Conservation (phyloP, 495 filamentous ascomycete genomes). For the Chaetomium fimeti region DNA sequence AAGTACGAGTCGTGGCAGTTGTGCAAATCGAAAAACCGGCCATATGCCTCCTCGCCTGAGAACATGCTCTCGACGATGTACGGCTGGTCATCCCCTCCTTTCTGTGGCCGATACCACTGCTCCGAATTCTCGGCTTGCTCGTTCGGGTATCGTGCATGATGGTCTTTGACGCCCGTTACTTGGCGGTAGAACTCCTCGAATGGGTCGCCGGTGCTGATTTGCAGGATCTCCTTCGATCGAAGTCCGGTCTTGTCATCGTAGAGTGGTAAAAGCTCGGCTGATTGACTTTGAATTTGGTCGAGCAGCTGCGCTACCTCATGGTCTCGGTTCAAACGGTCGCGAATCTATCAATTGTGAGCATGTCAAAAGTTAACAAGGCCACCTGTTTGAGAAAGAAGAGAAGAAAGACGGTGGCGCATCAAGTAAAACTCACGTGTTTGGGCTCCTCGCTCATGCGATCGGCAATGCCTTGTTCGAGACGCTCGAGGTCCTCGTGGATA, state of each 20-base stretch:
- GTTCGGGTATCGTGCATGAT: constrained; percentile 88
- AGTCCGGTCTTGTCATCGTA: constrained; percentile 76
- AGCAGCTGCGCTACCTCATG: constrained; percentile 89
- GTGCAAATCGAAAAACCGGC: constrained; percentile 86
- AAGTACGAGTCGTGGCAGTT: constrained; percentile 80
- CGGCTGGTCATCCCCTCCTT: constrained; percentile 58
- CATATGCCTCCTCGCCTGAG: constrained; percentile 89
- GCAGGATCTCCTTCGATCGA: constrained; percentile 74
- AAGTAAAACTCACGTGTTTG: constrained; percentile 65
- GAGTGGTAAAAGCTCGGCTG: constrained; percentile 72
- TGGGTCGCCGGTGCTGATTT: constrained; percentile 80
- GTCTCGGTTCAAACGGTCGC: constrained; percentile 79
- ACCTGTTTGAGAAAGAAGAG: too few species aligned
- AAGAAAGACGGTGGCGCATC: not conserved
- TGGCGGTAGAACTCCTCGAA: constrained; percentile 93
- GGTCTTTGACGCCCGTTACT: constrained; percentile 73
- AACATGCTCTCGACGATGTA: constrained; percentile 86
- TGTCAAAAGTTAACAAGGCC: not conserved
- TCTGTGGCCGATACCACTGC: constrained; percentile 76
- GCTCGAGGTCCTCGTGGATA: constrained; percentile 91
- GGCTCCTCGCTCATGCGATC: constrained; percentile 87
- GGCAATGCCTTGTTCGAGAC: constrained; percentile 87
- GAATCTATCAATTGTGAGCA: constrained; percentile 60
- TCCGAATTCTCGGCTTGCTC: constrained; percentile 95
- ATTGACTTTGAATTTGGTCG: constrained; percentile 80